phyloP scores from a whole-genome alignment of 192 early-diverging fungal species.

The Coemansia sp. region DNA sequence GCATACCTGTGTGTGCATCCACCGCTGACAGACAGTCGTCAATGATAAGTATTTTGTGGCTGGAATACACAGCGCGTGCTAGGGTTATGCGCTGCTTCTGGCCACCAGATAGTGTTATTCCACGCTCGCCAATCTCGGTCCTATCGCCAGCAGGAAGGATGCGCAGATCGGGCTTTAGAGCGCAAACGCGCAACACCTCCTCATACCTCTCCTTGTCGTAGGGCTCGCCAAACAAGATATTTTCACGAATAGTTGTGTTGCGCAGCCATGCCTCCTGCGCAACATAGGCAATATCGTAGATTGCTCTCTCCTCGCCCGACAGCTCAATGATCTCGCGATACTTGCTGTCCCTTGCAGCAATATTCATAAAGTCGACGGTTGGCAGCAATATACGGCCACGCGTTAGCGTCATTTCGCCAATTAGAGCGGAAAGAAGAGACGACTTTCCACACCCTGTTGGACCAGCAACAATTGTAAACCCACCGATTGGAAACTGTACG shows the following conservation, averaged over 20 bases:
- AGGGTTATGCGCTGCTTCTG: conserved; percentile 59
- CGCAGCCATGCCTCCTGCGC: conserved; percentile 35
- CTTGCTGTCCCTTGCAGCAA: conserved; percentile 4
- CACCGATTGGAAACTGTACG: conserved; percentile 66
- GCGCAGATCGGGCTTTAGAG: conserved; percentile 77
- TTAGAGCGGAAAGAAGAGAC: conserved; percentile 71
- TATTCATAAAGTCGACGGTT: background rate
- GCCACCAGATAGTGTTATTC: conserved; percentile 65
- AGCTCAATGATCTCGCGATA: conserved; percentile 45
- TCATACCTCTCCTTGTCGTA: conserved; percentile 75
- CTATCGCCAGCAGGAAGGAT: conserved; percentile 80
- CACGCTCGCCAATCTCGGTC: conserved; percentile 89
- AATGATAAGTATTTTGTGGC: conserved; percentile 63
- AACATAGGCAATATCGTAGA: conserved; percentile 1
- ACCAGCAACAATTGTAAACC: conserved; percentile 76
- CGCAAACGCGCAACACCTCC: conserved; percentile 75
- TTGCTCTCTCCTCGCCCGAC: conserved; percentile 30
- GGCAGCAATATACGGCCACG: conserved; percentile 35
- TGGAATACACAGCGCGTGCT: conserved; percentile 80
- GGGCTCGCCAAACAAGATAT: conserved; percentile 80
- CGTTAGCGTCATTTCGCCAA: conserved; percentile 71
- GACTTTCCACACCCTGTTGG: conserved; percentile 89
- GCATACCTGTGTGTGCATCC: conserved; percentile 88
- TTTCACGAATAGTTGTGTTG: conserved; percentile 70
- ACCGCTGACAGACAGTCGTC: conserved; percentile 93